Conservation (phyloP, 2,329 filamentous ascomycete genomes). For the Lecanosticta acicola region DNA sequence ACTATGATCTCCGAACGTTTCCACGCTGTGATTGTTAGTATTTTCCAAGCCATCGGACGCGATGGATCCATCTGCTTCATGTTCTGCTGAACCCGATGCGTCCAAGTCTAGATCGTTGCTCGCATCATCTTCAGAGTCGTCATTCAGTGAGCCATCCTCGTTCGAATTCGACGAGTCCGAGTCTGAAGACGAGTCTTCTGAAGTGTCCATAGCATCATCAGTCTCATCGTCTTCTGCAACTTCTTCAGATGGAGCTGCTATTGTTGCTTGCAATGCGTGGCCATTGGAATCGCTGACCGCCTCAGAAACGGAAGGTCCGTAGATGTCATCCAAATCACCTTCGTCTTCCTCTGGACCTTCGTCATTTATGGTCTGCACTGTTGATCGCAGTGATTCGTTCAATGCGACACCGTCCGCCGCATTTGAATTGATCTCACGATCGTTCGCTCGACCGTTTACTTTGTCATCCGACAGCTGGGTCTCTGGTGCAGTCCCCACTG, state of each 20-base stretch:
- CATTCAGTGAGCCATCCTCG: no score
- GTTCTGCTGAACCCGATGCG: background rate
- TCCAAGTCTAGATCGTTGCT: no score
- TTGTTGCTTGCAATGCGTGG: background rate
- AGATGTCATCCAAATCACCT: constrained; percentile 11
- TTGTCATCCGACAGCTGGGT: no score
- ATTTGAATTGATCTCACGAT: no score
- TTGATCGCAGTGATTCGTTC: no score
- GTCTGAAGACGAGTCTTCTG: constrained; percentile 11
- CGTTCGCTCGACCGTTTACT: no score
- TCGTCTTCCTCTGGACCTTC: background rate
- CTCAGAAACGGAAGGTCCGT: background rate
- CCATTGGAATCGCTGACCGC: background rate
- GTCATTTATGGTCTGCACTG: no score
- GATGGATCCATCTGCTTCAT: background rate
- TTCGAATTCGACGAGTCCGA: no score
- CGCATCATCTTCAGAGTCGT: constrained; percentile 14
- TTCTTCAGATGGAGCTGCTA: constrained; percentile 1
- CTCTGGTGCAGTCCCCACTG: no score
- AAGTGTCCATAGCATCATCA: constrained; percentile 22
- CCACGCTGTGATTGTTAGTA: constrained; percentile 10
- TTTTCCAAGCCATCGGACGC: background rate
- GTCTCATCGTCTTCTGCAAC: constrained; percentile 11
- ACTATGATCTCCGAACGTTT: background rate
- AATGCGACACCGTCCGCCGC: no score